A percentile compares a stretch with the other conserved stretches of the same genome.
These are phyloP conservation scores for Paracoccidioides lutzii DNA, from an alignment of 2,329 filamentous ascomycete genomes.

Conservation along the genomic window DNA sequence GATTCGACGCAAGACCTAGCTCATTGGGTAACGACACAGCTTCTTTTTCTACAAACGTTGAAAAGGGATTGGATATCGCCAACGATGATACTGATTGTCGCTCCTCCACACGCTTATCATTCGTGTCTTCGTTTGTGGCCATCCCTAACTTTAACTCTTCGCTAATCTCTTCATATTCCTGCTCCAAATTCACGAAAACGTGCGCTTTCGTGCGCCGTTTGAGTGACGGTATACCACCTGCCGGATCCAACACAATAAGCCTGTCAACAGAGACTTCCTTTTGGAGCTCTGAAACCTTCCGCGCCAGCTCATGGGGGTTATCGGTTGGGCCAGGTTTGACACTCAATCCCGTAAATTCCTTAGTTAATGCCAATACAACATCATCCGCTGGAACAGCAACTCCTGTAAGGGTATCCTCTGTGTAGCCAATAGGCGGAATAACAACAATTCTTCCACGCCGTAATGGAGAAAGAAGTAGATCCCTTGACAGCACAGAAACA, in stretches of 20 bases:
- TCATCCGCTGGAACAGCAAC: constrained; percentile 45
- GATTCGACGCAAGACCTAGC: constrained; percentile 7
- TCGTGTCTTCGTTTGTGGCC: constrained; percentile 1
- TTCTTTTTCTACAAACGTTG: constrained; percentile 28
- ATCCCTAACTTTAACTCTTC: constrained; percentile 41
- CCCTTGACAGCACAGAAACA: constrained; percentile 28
- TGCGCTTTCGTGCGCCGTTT: constrained; percentile 49
- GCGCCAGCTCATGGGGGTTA: constrained; percentile 28
- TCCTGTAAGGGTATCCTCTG: constrained; percentile 35
- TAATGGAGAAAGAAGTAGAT: constrained; percentile 52
- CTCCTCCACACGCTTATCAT: constrained; percentile 7
- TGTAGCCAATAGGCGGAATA: constrained; percentile 52
- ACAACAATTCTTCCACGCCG: constrained; percentile 58
- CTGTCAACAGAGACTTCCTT: constrained; percentile 59
- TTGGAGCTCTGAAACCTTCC: constrained; percentile 29
- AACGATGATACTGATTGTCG: constrained; percentile 11
- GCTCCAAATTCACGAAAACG: constrained; percentile 84
- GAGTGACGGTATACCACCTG: constrained; percentile 68
- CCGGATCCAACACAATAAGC: constrained; percentile 74
- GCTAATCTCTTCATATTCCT: constrained; percentile 64
- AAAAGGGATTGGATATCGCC: constrained; percentile 31
- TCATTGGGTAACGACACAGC: constrained; percentile 14
- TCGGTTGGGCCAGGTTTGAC: constrained; percentile 32
- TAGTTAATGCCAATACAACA: constrained; percentile 62
- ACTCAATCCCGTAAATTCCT: constrained; percentile 58